phyloP scores from a whole-genome alignment of 306 rosid species.

The Abrus pulchellus region DNA sequence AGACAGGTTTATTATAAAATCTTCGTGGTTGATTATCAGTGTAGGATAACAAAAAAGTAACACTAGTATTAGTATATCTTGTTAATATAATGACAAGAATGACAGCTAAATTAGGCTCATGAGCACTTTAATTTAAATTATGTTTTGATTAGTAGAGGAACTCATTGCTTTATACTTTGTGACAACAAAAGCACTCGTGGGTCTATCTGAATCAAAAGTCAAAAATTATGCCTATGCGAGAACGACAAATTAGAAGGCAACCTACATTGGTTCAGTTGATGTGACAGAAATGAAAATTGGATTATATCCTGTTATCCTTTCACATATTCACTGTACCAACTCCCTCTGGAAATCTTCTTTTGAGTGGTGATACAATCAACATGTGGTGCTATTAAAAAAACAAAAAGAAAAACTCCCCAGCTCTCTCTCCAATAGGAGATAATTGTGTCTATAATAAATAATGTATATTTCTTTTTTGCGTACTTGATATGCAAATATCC shows the following conservation, averaged over 20 bases:
- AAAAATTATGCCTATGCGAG: slow-evolving; percentile 26
- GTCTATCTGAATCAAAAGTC: slow-evolving; percentile 33
- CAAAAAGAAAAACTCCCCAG: too few species aligned
- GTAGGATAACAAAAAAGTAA: neutral
- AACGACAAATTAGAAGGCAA: slow-evolving; percentile 14
- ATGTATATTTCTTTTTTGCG: neutral
- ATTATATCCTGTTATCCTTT: neutral
- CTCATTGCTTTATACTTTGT: slow-evolving; percentile 39
- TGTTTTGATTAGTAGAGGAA: slow-evolving; percentile 23
- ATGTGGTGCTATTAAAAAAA: too few species aligned
- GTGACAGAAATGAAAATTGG: neutral
- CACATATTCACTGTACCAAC: neutral
- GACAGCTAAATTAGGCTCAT: neutral
- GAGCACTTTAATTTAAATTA: slow-evolving; percentile 7
- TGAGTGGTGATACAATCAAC: neutral
- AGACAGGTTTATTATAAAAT: slow-evolving; percentile 27
- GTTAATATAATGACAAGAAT: slow-evolving; percentile 22
- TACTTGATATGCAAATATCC: neutral
- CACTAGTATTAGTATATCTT: neutral
- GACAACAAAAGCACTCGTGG: slow-evolving; percentile 40
- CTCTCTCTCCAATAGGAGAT: neutral
- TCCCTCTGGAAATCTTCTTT: neutral
- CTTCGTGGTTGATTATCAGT: neutral
- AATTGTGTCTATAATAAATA: neutral
- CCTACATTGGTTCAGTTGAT: neutral